Evolutionary conservation across 2,329 filamentous ascomycete species (phyloP).

Genomic region (Penicillium corylophilum): DNA sequence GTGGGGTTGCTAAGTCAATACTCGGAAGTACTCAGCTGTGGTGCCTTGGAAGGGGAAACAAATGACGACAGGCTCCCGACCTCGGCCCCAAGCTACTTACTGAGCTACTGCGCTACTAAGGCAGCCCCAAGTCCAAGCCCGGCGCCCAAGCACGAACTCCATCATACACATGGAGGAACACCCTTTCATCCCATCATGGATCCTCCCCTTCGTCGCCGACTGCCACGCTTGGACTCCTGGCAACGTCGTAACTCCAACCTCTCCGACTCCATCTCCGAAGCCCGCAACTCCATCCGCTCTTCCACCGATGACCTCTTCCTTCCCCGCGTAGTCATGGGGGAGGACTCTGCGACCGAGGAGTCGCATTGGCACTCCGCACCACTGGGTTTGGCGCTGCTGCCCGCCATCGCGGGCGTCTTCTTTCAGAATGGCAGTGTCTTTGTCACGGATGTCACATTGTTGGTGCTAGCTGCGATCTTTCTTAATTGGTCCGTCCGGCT

Average conservation of each 20-base stretch:
- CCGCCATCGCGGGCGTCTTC: slow-evolving; percentile 78
- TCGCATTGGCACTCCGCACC: slow-evolving; percentile 79
- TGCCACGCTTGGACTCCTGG: slow-evolving; percentile 29
- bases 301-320: slow-evolving; percentile 70
- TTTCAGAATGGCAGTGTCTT: slow-evolving; percentile 82
- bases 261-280: slow-evolving; percentile 71
- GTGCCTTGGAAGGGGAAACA: too few relatives aligned
- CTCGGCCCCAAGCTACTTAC: too few relatives aligned
- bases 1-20: too few relatives aligned
- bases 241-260: slow-evolving; percentile 72
- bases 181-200: slow-evolving; percentile 9
- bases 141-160: slow-evolving; percentile 6
- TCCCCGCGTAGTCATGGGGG: slow-evolving; percentile 48
- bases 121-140: neutral
- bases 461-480: slow-evolving; percentile 78
- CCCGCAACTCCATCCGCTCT: slow-evolving; percentile 60
- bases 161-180: slow-evolving; percentile 8
- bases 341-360: slow-evolving; percentile 50
- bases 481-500: slow-evolving; percentile 89
- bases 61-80: slow-evolving; percentile 5
- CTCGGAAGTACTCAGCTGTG: too few relatives aligned
- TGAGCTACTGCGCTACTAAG: too few relatives aligned
- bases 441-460: slow-evolving; percentile 78
- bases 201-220: slow-evolving; percentile 3
- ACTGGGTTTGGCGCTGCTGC: slow-evolving; percentile 77